A percentile compares a stretch with the other conserved stretches of the same genome.
These are phyloP conservation scores for Solanum chaucha DNA, from an alignment of 257 asterid genomes.

Conservation along the genomic window DNA sequence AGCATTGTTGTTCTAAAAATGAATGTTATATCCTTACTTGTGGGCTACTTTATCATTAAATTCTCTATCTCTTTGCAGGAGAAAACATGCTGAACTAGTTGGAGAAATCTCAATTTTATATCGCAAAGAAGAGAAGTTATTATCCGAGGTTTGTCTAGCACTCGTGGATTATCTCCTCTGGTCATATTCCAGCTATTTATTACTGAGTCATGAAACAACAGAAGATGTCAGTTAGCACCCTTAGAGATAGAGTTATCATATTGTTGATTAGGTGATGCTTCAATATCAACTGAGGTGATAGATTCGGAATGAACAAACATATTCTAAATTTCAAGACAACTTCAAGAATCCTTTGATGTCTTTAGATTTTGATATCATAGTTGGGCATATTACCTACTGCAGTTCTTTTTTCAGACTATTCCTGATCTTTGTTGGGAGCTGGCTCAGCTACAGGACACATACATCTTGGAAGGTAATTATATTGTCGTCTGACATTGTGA, in stretches of 20 bases:
- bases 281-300: not conserved
- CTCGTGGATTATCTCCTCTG: not conserved
- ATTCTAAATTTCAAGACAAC: not conserved
- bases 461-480: constrained; percentile 77
- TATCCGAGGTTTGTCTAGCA: constrained; percentile 66
- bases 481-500: not conserved
- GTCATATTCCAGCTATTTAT: not conserved
- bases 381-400: constrained; percentile 11
- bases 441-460: constrained; percentile 96
- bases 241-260: not conserved
- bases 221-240: not conserved
- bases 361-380: not conserved
- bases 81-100: constrained; percentile 91
- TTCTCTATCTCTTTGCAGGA: constrained; percentile 45
- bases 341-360: not conserved
- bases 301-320: not conserved
- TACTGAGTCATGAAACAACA: not conserved
- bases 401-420: constrained; percentile 47
- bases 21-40: not conserved
- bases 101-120: constrained; percentile 82
- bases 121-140: constrained; percentile 80
- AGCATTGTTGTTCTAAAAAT: not conserved
- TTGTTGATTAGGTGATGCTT: not conserved
- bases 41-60: not conserved
- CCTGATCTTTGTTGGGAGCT: constrained; percentile 97